phyloP scores from a whole-genome alignment of 2,329 filamentous ascomycete species.

The Scedosporium apiospermum region DNA sequence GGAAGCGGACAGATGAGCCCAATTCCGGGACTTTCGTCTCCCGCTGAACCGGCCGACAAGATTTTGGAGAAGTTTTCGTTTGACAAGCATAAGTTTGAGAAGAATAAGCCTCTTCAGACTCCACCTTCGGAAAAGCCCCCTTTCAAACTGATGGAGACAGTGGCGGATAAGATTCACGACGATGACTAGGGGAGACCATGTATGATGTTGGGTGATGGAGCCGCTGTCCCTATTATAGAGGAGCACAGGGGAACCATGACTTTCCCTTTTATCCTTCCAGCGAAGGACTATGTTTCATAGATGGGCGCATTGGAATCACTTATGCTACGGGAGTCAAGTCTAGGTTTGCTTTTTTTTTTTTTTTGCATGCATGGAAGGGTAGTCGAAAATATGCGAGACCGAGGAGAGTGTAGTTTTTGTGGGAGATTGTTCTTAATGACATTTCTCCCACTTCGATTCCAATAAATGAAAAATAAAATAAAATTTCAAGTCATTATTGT shows the following conservation, averaged over 20 bases:
- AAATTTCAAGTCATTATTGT: not conserved
- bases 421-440: not conserved
- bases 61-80: not conserved
- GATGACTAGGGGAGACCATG: not conserved
- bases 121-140: not conserved
- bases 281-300: not conserved
- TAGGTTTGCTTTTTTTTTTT: not conserved
- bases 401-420: not conserved
- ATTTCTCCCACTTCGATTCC: not conserved
- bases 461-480: not conserved
- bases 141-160: not conserved
- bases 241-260: too few species aligned
- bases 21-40: conserved; percentile 1
- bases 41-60: conserved; percentile 1
- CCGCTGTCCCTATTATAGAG: too few species aligned
- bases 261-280: not conserved
- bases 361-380: not conserved
- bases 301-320: not conserved
- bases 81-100: not conserved
- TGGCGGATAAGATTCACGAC: conserved; percentile 1
- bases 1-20: conserved; percentile 7
- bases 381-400: not conserved
- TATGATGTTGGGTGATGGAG: not conserved
- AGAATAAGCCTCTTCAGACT: not conserved
- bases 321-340: not conserved